These are phyloP conservation scores for Leccinum boreale DNA, from an alignment of 768 basidiomycete species.

Conservation along the genomic window DNA sequence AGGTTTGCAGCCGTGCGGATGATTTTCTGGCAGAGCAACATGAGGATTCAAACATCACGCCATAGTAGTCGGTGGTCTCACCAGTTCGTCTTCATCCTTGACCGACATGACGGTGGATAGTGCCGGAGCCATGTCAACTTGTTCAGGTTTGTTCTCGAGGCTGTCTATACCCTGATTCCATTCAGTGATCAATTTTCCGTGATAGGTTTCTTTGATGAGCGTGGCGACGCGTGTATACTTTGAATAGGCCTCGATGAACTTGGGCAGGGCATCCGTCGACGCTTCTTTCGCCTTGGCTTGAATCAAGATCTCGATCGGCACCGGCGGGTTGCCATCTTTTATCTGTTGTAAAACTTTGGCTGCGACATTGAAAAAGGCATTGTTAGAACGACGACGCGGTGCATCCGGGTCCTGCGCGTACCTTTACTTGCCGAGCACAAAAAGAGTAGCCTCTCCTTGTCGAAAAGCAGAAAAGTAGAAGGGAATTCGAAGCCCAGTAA, in stretches of 20 bases:
- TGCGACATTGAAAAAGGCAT: constrained; percentile 32
- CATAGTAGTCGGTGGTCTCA: constrained; percentile 37
- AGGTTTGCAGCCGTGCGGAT: constrained; percentile 71
- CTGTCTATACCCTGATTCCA: constrained; percentile 70
- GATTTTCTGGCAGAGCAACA: constrained; percentile 54
- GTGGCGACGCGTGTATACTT: constrained; percentile 65
- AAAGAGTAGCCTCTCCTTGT: constrained; percentile 71
- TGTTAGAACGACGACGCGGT: constrained; percentile 8
- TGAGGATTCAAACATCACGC: constrained; percentile 6
- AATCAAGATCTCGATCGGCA: constrained; percentile 73
- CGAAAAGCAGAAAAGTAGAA: constrained; percentile 84
- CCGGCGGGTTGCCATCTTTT: constrained; percentile 47
- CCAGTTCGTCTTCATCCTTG: constrained; percentile 91
- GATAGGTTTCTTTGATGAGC: constrained; percentile 77
- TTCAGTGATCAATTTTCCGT: constrained; percentile 83
- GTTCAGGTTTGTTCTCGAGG: constrained; percentile 60
- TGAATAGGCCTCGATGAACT: constrained; percentile 62
- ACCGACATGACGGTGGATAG: constrained; percentile 78
- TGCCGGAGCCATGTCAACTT: constrained; percentile 74
- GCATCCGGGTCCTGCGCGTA: constrained; percentile 28
- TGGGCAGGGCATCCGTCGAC: constrained; percentile 68
- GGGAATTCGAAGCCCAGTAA: constrained; percentile 97
- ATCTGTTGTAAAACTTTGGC: constrained; percentile 87
- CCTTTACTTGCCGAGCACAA: constrained; percentile 90
- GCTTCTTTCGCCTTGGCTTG: constrained; percentile 81